These are phyloP conservation scores for Aspergillus caelatus DNA, from an alignment of 2,329 filamentous ascomycete genomes.

Conservation along the genomic window DNA sequence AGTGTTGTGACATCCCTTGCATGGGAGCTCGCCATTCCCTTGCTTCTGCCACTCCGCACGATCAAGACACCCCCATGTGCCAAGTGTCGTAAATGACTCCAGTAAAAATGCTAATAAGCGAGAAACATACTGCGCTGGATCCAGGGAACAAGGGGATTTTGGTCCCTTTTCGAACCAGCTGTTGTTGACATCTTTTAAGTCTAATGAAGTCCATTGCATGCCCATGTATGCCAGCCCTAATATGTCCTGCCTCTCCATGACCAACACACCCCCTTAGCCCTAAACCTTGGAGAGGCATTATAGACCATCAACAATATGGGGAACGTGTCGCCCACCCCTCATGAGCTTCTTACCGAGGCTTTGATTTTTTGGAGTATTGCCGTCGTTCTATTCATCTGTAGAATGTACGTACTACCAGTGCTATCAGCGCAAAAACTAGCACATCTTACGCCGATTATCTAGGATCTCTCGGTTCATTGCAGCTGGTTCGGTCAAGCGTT, in stretches of 20 bases:
- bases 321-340: constrained; percentile 32
- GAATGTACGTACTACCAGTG: constrained; percentile 28
- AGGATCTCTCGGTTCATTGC: constrained; percentile 8
- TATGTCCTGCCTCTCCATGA: no score
- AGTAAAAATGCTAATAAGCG: background rate
- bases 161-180: background rate
- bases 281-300: background rate
- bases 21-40: constrained; percentile 4
- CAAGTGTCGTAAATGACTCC: background rate
- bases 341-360: constrained; percentile 31
- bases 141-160: background rate
- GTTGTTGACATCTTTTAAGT: background rate
- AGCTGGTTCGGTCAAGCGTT: constrained; percentile 5
- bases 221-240: background rate
- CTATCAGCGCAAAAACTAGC: no score
- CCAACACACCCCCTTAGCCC: background rate
- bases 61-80: constrained; percentile 1
- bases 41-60: constrained; percentile 5
- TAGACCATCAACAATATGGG: constrained; percentile 27
- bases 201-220: background rate
- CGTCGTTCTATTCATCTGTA: constrained; percentile 29
- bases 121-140: background rate
- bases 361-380: constrained; percentile 35
- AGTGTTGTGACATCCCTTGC: constrained; percentile 13
- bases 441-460: background rate